phyloP scores from a whole-genome alignment of 257 asterid genomes.

The Haberlea rhodopensis region DNA sequence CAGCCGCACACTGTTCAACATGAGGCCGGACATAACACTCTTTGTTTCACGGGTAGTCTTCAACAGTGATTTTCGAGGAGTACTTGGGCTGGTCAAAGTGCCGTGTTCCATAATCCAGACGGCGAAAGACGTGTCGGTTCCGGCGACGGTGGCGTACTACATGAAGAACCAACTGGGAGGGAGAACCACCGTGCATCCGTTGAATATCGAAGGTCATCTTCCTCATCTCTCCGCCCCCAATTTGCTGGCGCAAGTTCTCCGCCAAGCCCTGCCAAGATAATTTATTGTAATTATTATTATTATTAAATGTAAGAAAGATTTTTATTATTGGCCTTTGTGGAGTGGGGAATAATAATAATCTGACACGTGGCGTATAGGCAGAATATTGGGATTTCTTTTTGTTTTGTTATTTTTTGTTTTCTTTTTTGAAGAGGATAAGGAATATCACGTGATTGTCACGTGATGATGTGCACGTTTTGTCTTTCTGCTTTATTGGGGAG shows the following conservation, averaged over 20 bases:
- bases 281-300: too few species aligned
- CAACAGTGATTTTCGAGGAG: conserved; percentile 48
- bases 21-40: conserved; percentile 88
- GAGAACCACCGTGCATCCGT: conserved; percentile 58
- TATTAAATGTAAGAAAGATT: too few species aligned
- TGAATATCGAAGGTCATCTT: conserved; percentile 72
- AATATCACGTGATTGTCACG: background rate
- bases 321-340: too few species aligned
- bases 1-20: conserved; percentile 73
- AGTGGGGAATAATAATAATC: background rate
- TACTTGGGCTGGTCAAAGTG: background rate
- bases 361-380: background rate
- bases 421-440: background rate
- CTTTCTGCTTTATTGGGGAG: too few species aligned
- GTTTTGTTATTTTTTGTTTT: too few species aligned
- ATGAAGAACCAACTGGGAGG: conserved; percentile 78
- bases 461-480: background rate
- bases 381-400: background rate
- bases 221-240: conserved; percentile 91
- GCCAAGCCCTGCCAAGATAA: conserved; percentile 53
- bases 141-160: conserved; percentile 74
- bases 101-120: background rate
- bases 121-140: conserved; percentile 77
- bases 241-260: conserved; percentile 73
- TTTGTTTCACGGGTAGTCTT: conserved; percentile 73